These are phyloP conservation scores for Cryptococcus depauperatus DNA, from an alignment of 1,284 basidiomycete species.

Conservation along the genomic window DNA sequence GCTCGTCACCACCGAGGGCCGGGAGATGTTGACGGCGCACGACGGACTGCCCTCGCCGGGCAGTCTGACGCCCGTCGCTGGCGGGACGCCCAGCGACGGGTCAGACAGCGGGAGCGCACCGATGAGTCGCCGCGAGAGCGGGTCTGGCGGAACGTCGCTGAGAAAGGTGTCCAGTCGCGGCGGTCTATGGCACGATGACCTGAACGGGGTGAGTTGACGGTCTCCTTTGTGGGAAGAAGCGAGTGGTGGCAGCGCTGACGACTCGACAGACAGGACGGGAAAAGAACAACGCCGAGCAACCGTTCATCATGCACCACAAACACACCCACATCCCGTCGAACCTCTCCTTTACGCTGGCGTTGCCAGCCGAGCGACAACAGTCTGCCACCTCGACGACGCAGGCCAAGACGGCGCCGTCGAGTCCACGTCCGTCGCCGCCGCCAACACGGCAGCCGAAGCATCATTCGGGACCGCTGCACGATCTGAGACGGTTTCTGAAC, in stretches of 20 bases:
- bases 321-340: constrained; percentile 25
- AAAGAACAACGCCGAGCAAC: too few relatives aligned
- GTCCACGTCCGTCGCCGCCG: constrained; percentile 36
- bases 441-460: constrained; percentile 43
- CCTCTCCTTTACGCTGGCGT: constrained; percentile 30
- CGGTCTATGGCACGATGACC: constrained; percentile 37
- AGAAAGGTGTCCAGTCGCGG: constrained; percentile 34
- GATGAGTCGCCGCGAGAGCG: not conserved
- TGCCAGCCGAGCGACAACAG: not conserved
- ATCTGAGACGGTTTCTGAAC: constrained; percentile 85
- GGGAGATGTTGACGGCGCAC: constrained; percentile 35
- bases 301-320: too few relatives aligned
- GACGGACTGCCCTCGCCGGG: constrained; percentile 42
- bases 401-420: constrained; percentile 33
- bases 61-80: constrained; percentile 37
- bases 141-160: constrained; percentile 8
- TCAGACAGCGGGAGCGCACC: constrained; percentile 9
- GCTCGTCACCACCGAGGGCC: constrained; percentile 36
- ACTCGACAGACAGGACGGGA: not conserved
- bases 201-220: constrained; percentile 23
- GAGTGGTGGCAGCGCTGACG: not conserved
- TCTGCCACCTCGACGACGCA: not conserved
- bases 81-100: constrained; percentile 14
- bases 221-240: not conserved
- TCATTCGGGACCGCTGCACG: constrained; percentile 61